Percentiles rank a stretch among this genome's conserved stretches.
Conservation (phyloP, 2,329 filamentous ascomycete species). For the Penicillium sp. region DNA sequence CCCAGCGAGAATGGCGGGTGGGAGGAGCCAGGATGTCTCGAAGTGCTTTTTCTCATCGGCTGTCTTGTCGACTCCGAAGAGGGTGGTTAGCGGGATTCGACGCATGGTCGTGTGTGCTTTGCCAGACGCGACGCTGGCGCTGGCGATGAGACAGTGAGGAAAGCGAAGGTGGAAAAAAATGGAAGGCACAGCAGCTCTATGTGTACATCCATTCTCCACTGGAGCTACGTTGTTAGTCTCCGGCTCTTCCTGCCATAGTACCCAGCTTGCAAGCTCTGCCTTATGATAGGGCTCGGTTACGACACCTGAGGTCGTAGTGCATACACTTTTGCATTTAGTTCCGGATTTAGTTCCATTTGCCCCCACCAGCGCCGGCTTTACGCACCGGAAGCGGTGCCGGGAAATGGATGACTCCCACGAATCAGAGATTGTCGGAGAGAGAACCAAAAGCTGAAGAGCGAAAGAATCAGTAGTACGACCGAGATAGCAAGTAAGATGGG, state of each 20-base stretch:
- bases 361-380: background rate
- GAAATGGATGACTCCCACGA: background rate
- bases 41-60: conserved; percentile 62
- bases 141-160: background rate
- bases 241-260: background rate
- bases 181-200: background rate
- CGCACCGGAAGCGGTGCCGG: background rate
- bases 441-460: background rate
- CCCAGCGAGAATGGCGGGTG: conserved; percentile 62
- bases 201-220: no score
- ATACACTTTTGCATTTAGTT: background rate
- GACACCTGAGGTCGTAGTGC: background rate
- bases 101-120: conserved; percentile 15
- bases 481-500: background rate
- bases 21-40: conserved; percentile 79
- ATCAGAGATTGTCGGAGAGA: background rate
- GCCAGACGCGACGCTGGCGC: background rate
- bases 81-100: conserved; percentile 16
- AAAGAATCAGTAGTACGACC: background rate
- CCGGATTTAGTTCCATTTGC: background rate
- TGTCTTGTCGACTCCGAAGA: conserved; percentile 38
- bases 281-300: background rate
- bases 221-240: background rate
- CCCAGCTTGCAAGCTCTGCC: background rate
- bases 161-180: background rate